Evolutionary conservation across 2,329 filamentous ascomycete species (phyloP).

Genomic region (Rhynchosporium agropyri): DNA sequence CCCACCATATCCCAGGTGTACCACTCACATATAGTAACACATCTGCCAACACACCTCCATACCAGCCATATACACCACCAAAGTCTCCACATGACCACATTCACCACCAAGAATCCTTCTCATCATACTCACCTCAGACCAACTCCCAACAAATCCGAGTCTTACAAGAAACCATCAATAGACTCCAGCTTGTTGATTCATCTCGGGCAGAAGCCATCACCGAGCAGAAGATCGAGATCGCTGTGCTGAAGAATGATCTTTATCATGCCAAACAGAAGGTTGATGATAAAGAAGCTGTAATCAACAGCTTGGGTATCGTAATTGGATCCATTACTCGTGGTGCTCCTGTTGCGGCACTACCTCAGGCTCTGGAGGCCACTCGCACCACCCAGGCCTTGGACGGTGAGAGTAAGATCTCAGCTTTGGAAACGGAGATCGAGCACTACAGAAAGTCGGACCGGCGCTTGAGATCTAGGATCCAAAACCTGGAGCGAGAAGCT

Average conservation of each 20-base stretch:
- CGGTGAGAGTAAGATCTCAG: conserved; percentile 11
- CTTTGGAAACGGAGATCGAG: conserved; percentile 31
- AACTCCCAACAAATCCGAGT: not conserved
- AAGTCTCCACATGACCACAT: not conserved
- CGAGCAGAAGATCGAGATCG: conserved; percentile 28
- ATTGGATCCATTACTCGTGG: conserved; percentile 23
- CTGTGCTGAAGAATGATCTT: conserved; percentile 37
- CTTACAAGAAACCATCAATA: not conserved
- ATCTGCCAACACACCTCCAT: not conserved
- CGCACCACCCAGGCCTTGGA: not conserved
- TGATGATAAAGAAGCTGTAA: conserved; percentile 27
- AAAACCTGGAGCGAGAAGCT: conserved; percentile 9
- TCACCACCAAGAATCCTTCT: not conserved
- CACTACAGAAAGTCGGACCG: conserved; percentile 30
- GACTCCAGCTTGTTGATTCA: not conserved
- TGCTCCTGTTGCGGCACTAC: not conserved
- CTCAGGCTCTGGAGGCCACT: not conserved
- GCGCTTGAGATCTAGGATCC: conserved; percentile 17
- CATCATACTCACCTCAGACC: not conserved
- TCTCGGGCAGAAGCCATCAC: conserved; percentile 19
- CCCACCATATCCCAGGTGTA: conserved; percentile 9
- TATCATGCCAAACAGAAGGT: conserved; percentile 19
- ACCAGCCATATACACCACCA: not conserved
- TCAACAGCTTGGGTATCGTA: conserved; percentile 25
- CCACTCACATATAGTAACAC: not conserved